Evolutionary conservation across 176 grass and related monocot species (phyloP), one percentile per base, ranked within the genome.

Genomic region (Typha latifolia): DNA sequence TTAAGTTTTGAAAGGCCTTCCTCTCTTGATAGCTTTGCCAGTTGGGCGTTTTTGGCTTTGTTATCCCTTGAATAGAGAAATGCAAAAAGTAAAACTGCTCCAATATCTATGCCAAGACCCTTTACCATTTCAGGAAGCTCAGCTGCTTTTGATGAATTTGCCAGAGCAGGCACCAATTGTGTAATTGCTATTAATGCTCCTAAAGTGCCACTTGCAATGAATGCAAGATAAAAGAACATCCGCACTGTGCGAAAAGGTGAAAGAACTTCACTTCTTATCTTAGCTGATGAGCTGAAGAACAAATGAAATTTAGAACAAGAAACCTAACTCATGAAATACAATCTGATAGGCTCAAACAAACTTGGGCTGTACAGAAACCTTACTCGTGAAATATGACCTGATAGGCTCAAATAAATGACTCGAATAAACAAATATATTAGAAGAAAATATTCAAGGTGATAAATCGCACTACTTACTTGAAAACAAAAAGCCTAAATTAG

Each of bases 171-270:
- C 55, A 96, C 63, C 68, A 91, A 79, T 66, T 49, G 88, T 50
- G 83, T 75, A 12, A 89, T 71, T 49, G 93, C 72, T 70, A 96
- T 96, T 70, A 96, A 67, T 14, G 71, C 83, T 12, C 93, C 88
- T 4, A 91, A 78, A 48, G 71, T 48, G 31, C 29, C 88, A 69
- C 85, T 96, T 12, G 88, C 93, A 61, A 86, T 89, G 77, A 96
- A 96, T 50, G 88, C 88, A 1, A 96, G 78, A 77, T 96, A 96
- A 81, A 96, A 96, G 81, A 96, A 96, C 93, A 96, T 96, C 57
- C 93, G 85, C 68, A 96, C 75, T 12, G 85, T 72, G 4, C 93
- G 88, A 72, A 73, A 91, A 1, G 93, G 93, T 47, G 93, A 86
- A 47, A 96, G 78, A 1, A 96, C 93, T 77, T 96, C 93, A 67